phyloP scores from a whole-genome alignment of 2,329 filamentous ascomycete genomes.

The Chrysosporium queenslandicum region DNA sequence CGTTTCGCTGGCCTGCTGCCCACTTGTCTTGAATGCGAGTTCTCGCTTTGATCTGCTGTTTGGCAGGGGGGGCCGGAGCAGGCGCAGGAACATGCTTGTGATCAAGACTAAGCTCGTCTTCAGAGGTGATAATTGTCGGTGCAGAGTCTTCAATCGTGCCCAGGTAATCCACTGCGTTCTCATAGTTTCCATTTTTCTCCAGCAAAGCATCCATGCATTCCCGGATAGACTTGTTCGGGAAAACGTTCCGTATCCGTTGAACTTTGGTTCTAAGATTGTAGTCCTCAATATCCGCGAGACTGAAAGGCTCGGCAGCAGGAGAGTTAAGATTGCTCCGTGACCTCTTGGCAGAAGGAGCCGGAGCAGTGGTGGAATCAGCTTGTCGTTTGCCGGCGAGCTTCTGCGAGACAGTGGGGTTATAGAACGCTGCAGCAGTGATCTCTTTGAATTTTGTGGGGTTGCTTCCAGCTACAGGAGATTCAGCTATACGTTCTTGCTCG shows the following conservation, averaged over 20 bases:
- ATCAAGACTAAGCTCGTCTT: constrained; percentile 32
- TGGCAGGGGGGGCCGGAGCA: constrained; percentile 28
- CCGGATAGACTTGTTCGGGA: constrained; percentile 39
- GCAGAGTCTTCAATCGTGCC: constrained; percentile 30
- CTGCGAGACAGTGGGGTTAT: constrained; percentile 27
- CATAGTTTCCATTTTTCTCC: constrained; percentile 43
- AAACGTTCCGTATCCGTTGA: constrained; percentile 41
- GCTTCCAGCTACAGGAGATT: constrained; percentile 31
- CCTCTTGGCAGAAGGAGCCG: constrained; percentile 23
- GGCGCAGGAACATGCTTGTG: constrained; percentile 10
- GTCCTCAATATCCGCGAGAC: constrained; percentile 45
- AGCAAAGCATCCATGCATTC: constrained; percentile 44
- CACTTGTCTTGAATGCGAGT: constrained; percentile 52
- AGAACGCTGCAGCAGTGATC: constrained; percentile 36
- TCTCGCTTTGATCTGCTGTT: constrained; percentile 46
- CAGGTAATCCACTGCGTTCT: constrained; percentile 45
- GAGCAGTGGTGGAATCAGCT: constrained; percentile 29
- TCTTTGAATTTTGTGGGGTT: constrained; percentile 32
- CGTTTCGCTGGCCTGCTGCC: constrained; percentile 37
- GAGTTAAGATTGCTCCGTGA: constrained; percentile 22
- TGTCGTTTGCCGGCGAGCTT: constrained; percentile 28
- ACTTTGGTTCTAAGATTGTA: constrained; percentile 43
- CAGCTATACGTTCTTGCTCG: constrained; percentile 31
- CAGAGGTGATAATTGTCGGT: constrained; percentile 29
- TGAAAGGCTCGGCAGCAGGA: constrained; percentile 28